phyloP scores from a whole-genome alignment of 2,329 filamentous ascomycete species.

The Venturia aucupariae region DNA sequence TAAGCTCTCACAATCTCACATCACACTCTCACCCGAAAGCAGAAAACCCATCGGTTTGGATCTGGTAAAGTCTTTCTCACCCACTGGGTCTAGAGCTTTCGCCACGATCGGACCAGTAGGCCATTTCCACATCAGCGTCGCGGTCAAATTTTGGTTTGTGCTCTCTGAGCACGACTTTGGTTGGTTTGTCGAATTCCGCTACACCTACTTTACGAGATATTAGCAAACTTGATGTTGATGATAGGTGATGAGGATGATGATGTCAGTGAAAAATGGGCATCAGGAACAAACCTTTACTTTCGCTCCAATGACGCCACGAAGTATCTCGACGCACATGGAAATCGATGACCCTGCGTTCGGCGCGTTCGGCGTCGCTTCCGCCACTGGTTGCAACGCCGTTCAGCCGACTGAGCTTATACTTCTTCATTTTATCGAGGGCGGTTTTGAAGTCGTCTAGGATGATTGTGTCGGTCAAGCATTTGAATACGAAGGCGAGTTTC shows the following conservation, averaged over 20 bases:
- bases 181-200: neutral
- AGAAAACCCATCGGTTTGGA: neutral
- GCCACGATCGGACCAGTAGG: neutral
- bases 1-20: too few relatives aligned
- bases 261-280: too few relatives aligned
- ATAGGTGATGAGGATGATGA: too few relatives aligned
- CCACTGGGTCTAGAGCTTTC: neutral
- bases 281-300: constrained; percentile 1
- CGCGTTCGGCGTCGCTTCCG: neutral
- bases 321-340: neutral
- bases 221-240: neutral
- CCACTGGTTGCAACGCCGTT: neutral
- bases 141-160: neutral
- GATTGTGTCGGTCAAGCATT: constrained; percentile 57
- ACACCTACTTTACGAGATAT: neutral
- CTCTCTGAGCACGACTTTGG: neutral
- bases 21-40: neutral
- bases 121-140: neutral
- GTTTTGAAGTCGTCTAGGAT: constrained; percentile 63
- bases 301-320: constrained; percentile 2
- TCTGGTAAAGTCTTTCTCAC: neutral
- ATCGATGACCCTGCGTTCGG: too few relatives aligned
- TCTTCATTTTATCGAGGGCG: constrained; percentile 37
- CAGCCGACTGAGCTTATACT: constrained; percentile 34
- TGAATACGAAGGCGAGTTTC: constrained; percentile 56